Conservation (phyloP, 2,329 filamentous ascomycete genomes). For the Cordyceps fumosorosea region DNA sequence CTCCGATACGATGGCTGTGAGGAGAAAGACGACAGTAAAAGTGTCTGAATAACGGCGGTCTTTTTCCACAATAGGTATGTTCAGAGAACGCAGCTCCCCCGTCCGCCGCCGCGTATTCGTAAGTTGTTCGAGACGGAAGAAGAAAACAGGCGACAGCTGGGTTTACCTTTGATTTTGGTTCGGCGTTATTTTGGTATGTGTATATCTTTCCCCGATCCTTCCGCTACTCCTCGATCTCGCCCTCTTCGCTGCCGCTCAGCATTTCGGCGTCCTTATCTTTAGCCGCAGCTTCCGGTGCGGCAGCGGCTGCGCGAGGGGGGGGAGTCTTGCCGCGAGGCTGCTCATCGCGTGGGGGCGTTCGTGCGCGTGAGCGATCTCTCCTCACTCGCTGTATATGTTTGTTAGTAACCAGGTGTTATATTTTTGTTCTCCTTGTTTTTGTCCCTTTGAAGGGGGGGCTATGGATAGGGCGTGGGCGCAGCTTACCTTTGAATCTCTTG, state of each 20-base stretch:
- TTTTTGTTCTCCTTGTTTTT: neutral
- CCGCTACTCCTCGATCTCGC: slow-evolving; percentile 80
- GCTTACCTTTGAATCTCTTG: slow-evolving; percentile 61
- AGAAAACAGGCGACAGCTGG: too few relatives aligned
- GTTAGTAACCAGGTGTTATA: slow-evolving; percentile 21
- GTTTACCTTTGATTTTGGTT: neutral
- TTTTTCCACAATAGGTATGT: neutral
- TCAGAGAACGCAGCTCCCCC: neutral
- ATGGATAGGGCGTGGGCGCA: slow-evolving; percentile 2
- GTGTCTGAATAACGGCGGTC: too few relatives aligned
- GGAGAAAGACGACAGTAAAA: neutral
- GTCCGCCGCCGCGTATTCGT: neutral
- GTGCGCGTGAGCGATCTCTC: slow-evolving; percentile 54
- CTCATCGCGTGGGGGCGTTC: slow-evolving; percentile 51
- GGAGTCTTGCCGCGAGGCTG: slow-evolving; percentile 53
- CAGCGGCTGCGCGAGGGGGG: slow-evolving; percentile 22
- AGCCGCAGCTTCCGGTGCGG: slow-evolving; percentile 18
- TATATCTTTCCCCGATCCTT: neutral
- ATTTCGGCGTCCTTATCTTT: slow-evolving; percentile 41
- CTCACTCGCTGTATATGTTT: slow-evolving; percentile 43
- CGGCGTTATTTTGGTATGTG: neutral
- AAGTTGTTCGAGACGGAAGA: neutral
- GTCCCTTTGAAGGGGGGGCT: too few relatives aligned
- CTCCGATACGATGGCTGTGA: neutral
- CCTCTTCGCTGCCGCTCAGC: slow-evolving; percentile 81